Evolutionary conservation across 805 yeast species (phyloP).

Genomic region (Saccharomycopsis fermentans): DNA sequence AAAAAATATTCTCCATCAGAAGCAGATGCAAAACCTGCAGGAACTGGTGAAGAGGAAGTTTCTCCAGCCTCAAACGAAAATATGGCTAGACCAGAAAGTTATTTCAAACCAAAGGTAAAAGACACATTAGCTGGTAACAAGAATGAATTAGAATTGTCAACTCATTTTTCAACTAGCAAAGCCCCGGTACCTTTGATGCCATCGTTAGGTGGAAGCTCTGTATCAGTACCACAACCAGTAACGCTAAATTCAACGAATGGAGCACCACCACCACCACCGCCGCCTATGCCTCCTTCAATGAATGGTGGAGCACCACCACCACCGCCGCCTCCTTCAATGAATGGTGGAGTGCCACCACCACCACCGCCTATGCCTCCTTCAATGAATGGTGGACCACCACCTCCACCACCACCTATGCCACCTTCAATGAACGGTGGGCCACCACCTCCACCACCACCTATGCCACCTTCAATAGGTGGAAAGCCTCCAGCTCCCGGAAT

Average conservation of each 20-base stretch:
- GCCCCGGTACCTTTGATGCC: not conserved
- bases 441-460: constrained; percentile 22
- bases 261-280: constrained; percentile 21
- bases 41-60: not conserved
- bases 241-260: constrained; percentile 21
- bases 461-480: constrained; percentile 14
- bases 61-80: not conserved
- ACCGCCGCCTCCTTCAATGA: constrained; percentile 10
- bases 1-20: constrained; percentile 19
- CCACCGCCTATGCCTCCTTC: not conserved
- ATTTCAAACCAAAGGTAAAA: too few relatives aligned
- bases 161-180: too few relatives aligned
- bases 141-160: too few relatives aligned
- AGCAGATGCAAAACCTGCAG: constrained; percentile 18
- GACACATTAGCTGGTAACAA: too few relatives aligned
- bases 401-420: constrained; percentile 24
- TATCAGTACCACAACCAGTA: constrained; percentile 23
- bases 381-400: constrained; percentile 22
- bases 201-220: constrained; percentile 11
- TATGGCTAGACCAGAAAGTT: not conserved
- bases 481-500: constrained; percentile 22
- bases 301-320: constrained; percentile 10
- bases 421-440: constrained; percentile 16
- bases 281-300: constrained; percentile 19
- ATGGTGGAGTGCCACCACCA: not conserved